These are phyloP conservation scores for Eudorina sp. DNA, from an alignment of 139 green algal species.

Conservation along the genomic window DNA sequence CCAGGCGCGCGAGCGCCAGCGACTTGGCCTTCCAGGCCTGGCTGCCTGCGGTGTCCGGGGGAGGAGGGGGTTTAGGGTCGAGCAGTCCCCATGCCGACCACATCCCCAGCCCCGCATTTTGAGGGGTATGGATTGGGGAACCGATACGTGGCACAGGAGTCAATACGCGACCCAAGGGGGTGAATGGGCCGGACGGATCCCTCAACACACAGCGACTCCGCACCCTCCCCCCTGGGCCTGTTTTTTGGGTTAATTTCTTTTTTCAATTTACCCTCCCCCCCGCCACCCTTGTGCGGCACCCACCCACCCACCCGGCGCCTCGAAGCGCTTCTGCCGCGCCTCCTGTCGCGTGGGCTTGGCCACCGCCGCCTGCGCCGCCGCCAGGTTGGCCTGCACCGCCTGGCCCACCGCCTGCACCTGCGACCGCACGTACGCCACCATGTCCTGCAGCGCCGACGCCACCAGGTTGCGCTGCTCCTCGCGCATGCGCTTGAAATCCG, in stretches of 20 bases:
- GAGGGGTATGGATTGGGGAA: no score
- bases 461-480: conserved; percentile 36
- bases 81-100: no score
- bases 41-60: not conserved
- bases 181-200: no score
- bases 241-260: no score
- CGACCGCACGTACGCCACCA: conserved; percentile 39
- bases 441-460: conserved; percentile 40
- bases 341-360: conserved; percentile 45
- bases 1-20: not conserved
- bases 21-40: conserved; percentile 51
- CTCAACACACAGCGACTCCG: no score
- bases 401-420: conserved; percentile 54
- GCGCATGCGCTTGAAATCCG: conserved; percentile 51
- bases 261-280: no score
- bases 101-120: no score
- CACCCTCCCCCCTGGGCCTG: no score
- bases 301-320: conserved; percentile 26
- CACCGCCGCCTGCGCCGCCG: conserved; percentile 49
- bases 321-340: conserved; percentile 50
- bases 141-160: no score
- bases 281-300: no score
- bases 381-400: conserved; percentile 36
- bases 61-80: no score
- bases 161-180: no score